Evolutionary conservation across 441 rosid species (phyloP), one percentile per base, ranked within the genome.

Genomic region (Raphanus hybrid): DNA sequence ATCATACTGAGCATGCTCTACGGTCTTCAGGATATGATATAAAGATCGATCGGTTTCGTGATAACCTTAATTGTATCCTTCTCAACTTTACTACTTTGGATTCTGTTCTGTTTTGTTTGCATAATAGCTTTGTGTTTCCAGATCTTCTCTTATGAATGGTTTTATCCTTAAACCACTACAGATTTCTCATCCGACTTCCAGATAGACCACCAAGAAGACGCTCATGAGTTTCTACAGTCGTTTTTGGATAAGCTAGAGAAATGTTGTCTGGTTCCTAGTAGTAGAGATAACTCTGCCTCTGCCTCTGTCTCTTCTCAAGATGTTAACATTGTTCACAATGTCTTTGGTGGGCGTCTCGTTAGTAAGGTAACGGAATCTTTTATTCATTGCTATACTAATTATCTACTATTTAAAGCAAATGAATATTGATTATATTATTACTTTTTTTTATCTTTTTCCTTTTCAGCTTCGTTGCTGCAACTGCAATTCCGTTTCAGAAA

Each of bases 211-310:
- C 97, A 89, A 84, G 97, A 91, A 83, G 97, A 91, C 80, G 94
- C 94, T 45, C 97, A 91, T 74, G 97, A 91, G 77, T 89, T 87
- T 58, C 85, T 88, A 32, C 94, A 87, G 16, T 87, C 89, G 72
- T 75, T 91, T 75, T 71, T 91, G 78, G 91, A 88, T 74, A 87
- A 81, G 79, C 84, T 91, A 5, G 91, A 88, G 73, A 83, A 79
- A 35, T 85, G 92, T 37, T 86, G 87, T 79, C 75, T 86, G 69
- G 76, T 81, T 70, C 70, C 74, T 15, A 70, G 15, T 45, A 12
- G 68, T 26, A 74, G 68, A 69, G 26, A 68, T 50, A 76, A 4
- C 48, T 80, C 39, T 67, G 78, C 35, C n/a, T n/a, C n/a, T n/a
- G n/a, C n/a, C 23, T 18, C 55, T 57, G 61, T 76, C 61, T 37